Evolutionary conservation across 2,329 filamentous ascomycete genomes (phyloP).

Genomic region (Hortaea werneckii): DNA sequence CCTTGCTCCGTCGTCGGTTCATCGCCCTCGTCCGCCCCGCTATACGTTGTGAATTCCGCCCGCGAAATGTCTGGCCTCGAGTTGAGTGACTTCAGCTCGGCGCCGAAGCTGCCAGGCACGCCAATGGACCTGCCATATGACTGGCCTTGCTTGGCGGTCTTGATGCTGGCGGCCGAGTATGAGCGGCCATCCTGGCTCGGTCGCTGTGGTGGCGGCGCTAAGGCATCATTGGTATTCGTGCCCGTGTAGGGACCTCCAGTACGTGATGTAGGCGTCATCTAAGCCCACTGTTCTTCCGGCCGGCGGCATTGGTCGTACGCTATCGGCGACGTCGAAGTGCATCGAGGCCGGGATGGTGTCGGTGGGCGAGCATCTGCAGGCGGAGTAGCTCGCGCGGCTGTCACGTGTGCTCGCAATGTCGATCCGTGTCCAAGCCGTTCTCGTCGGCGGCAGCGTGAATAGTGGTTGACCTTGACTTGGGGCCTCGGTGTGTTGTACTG

Average conservation of each 20-base stretch:
- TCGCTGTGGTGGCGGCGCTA: constrained; percentile 31
- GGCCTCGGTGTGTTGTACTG: not conserved
- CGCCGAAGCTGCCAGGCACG: constrained; percentile 73
- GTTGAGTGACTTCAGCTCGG: constrained; percentile 66
- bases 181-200: constrained; percentile 45
- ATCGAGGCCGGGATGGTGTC: constrained; percentile 11
- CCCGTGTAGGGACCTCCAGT: constrained; percentile 16
- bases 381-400: not conserved
- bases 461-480: not conserved
- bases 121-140: constrained; percentile 58
- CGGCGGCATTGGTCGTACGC: constrained; percentile 6
- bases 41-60: constrained; percentile 42
- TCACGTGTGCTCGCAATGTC: too few relatives aligned
- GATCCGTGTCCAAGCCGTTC: too few relatives aligned
- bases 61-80: constrained; percentile 51
- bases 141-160: constrained; percentile 43
- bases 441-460: too few relatives aligned
- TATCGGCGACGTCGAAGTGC: constrained; percentile 17
- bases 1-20: constrained; percentile 52
- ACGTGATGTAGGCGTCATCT: constrained; percentile 29
- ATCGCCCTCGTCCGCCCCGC: constrained; percentile 47
- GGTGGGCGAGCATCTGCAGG: constrained; percentile 4
- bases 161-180: constrained; percentile 42
- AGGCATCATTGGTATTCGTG: constrained; percentile 13
- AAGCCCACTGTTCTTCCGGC: constrained; percentile 22